A percentile compares a stretch with the other conserved stretches of the same genome.
Conservation (phyloP, 2,329 filamentous ascomycete species). For the Calonectria pauciramosa region DNA sequence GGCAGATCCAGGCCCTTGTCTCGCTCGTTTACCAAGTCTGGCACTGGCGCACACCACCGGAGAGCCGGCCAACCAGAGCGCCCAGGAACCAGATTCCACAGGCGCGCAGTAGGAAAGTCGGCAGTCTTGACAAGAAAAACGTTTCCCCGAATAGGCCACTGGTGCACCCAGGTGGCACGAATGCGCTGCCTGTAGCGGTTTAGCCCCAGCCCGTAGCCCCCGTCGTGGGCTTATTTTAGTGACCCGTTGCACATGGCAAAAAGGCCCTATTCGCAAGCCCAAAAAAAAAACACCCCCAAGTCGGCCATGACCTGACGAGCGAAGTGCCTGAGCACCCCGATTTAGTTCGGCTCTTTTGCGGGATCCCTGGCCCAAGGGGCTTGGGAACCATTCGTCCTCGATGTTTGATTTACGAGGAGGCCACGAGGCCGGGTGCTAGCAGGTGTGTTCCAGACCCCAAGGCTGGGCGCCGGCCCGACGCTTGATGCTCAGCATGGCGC, state of each 20-base stretch:
- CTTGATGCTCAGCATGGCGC: conserved; percentile 2
- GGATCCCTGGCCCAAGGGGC: neutral
- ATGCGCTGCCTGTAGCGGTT: neutral
- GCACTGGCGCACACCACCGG: neutral
- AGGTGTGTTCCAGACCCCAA: conserved; percentile 27
- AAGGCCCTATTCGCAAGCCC: conserved; percentile 10
- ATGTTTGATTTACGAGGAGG: conserved; percentile 16
- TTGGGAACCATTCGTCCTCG: conserved; percentile 15
- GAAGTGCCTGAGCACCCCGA: conserved; percentile 9
- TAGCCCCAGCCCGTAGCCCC: conserved; percentile 15
- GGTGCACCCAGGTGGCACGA: neutral
- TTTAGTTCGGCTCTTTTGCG: conserved; percentile 5
- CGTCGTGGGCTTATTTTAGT: conserved; percentile 21
- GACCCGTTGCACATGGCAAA: conserved; percentile 24
- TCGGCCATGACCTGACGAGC: neutral
- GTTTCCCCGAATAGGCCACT: neutral
- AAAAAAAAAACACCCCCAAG: neutral
- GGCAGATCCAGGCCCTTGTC: neutral
- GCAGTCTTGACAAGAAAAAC: neutral
- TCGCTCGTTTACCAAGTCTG: neutral
- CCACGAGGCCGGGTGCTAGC: conserved; percentile 17
- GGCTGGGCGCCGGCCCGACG: neutral
- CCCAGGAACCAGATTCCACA: neutral
- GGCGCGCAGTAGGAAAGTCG: neutral
- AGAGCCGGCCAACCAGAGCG: neutral